Evolutionary conservation across 2,329 filamentous ascomycete species (phyloP).

Genomic region (Colletotrichum karsti): DNA sequence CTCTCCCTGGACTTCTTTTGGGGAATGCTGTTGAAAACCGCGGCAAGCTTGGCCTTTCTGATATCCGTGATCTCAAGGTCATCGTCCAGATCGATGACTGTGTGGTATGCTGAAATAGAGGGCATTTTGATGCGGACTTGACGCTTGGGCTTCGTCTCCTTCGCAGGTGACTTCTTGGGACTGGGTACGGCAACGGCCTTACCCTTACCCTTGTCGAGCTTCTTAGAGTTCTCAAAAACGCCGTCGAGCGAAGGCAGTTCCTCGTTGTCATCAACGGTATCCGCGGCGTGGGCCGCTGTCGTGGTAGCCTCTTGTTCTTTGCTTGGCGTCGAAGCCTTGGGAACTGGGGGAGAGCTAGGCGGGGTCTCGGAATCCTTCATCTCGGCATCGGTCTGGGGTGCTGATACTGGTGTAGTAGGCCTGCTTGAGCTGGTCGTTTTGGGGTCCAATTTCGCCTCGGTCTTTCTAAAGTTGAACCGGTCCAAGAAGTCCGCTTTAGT

Average conservation of each 20-base stretch:
- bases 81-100: conserved; percentile 59
- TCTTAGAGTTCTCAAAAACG: conserved; percentile 39
- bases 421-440: conserved; percentile 65
- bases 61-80: conserved; percentile 70
- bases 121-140: conserved; percentile 62
- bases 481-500: conserved; percentile 84
- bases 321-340: conserved; percentile 38
- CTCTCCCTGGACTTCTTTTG: conserved; percentile 69
- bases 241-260: conserved; percentile 50
- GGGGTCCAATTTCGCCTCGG: conserved; percentile 34
- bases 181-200: conserved; percentile 28
- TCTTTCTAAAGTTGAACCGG: conserved; percentile 77
- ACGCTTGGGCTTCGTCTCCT: conserved; percentile 48
- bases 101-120: conserved; percentile 44
- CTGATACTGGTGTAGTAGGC: conserved; percentile 54
- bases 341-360: conserved; percentile 72
- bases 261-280: conserved; percentile 34
- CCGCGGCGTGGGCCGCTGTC: conserved; percentile 13
- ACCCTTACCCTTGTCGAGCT: conserved; percentile 65
- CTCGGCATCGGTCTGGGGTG: conserved; percentile 58
- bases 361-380: conserved; percentile 67
- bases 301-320: conserved; percentile 15
- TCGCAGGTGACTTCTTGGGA: conserved; percentile 23
- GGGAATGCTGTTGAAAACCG: conserved; percentile 77
- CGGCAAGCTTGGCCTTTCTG: conserved; percentile 60